Base-by-base conservation (phyloP, 768 basidiomycete genomes). In the Phaeolepiota aurea region DNA sequence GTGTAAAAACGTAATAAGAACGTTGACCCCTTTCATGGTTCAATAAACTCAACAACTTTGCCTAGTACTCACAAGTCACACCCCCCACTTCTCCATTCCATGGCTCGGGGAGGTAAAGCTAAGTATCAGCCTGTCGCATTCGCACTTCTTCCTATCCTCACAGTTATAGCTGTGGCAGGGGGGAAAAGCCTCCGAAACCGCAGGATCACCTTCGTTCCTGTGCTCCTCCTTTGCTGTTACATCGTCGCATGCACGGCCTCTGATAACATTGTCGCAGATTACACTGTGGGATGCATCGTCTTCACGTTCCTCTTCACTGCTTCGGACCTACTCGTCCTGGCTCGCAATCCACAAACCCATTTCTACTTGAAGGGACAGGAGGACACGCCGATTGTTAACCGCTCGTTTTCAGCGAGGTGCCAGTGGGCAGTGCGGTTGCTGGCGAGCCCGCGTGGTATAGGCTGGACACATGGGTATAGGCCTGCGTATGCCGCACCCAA, bases 391-490 rank as follows among this genome's bases (percentile, higher is more conserved):
- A 44, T 4, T 23, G 52, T 1, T 37, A 42, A 9, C 32, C 58
- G 2, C 50, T 60, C 11, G 36, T 38, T 37, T 23, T n/a, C n/a
- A n/a, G n/a, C 40, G 14, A 53, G 60, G 5, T 32, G 51, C 1
- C 33, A 43, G 20, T 61, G 61, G 63, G 56, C 36, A 3, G 9
- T 54, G 4, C 19, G 38, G 1, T 42, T 61, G 12, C 50, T 54
- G 35, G 4, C 20, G 16, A 56, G 48, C 18, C 50, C 48, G 20
- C 56, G 61, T 2, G 59, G 58, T 3, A 44, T 64, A 7, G 52
- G 55, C 9, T 63, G 57, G 53, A 39, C 51, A 0, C 54, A 59
- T 38, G 58, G 58, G 38, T n/a, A n/a, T n/a, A n/a, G n/a, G n/a
- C 53, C 54, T 15, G n/a, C n/a, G n/a, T n/a, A n/a, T n/a, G 48